phyloP scores from a whole-genome alignment of 345 rosid genomes.

The Passiflora organensis region DNA sequence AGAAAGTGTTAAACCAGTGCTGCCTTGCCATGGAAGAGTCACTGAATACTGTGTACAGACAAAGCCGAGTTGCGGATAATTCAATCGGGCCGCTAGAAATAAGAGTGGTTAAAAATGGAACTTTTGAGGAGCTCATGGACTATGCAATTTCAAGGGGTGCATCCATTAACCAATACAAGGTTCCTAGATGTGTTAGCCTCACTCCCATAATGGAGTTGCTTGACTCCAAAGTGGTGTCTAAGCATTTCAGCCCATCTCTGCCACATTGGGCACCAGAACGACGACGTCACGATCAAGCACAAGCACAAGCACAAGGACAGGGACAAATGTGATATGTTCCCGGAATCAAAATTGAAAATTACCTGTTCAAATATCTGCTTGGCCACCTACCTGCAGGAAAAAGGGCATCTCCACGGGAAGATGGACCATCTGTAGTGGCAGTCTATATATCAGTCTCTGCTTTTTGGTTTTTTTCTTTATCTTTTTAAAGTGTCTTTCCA shows the following conservation, averaged over 20 bases:
- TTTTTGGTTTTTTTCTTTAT: not conserved
- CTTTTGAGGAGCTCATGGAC: constrained; percentile 96
- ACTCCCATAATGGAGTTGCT: constrained; percentile 85
- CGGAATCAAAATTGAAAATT: no score
- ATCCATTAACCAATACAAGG: constrained; percentile 94
- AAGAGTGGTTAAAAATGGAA: constrained; percentile 74
- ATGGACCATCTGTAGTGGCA: not conserved
- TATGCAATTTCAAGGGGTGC: constrained; percentile 94
- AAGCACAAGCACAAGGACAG: not conserved
- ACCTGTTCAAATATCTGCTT: no score
- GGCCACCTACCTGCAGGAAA: no score
- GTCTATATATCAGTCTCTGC: constrained; percentile 4
- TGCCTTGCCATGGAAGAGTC: constrained; percentile 88
- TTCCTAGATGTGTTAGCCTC: constrained; percentile 86
- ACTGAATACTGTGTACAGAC: constrained; percentile 84
- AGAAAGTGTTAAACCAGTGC: constrained; percentile 46
- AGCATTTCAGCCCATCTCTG: constrained; percentile 62
- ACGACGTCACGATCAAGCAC: constrained; percentile 21
- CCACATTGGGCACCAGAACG: constrained; percentile 86
- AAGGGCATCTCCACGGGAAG: not conserved
- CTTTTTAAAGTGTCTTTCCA: constrained; percentile 20
- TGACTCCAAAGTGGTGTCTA: constrained; percentile 65
- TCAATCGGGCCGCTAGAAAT: constrained; percentile 85
- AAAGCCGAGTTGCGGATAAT: constrained; percentile 72
- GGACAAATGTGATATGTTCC: no score